phyloP scores from a whole-genome alignment of 352 stramenopile genomes.

The Globisporangium cederbergense region DNA sequence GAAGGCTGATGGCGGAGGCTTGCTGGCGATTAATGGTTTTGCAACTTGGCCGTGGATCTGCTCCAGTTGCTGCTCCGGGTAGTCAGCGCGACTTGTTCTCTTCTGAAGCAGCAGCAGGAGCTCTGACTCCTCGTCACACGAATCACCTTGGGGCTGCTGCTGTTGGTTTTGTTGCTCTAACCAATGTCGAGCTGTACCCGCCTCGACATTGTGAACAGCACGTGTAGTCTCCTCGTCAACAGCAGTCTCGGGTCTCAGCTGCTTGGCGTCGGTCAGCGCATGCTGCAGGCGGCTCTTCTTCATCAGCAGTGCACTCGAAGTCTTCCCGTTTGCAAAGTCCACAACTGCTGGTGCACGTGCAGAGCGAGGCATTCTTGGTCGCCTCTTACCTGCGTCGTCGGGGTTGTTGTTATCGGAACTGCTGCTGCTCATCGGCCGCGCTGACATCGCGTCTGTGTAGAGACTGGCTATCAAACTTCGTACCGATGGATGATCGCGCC shows the following conservation, averaged over 20 bases:
- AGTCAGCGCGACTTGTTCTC: too few relatives aligned
- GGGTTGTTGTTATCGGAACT: neutral
- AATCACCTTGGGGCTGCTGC: neutral
- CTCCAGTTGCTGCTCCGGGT: neutral
- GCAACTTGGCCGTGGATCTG: neutral
- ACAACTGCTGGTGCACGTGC: neutral
- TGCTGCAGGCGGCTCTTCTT: constrained; percentile 22
- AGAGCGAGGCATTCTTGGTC: neutral
- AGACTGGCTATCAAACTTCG: neutral
- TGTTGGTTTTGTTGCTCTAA: neutral
- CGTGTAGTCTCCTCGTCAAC: too few relatives aligned
- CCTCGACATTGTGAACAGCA: too few relatives aligned
- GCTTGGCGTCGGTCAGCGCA: constrained; percentile 17
- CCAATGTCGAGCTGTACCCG: too few relatives aligned
- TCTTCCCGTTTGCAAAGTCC: neutral
- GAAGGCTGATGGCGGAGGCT: neutral
- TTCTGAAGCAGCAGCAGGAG: neutral
- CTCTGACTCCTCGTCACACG: neutral
- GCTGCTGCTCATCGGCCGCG: neutral
- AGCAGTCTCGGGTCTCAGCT: neutral
- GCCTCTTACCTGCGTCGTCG: neutral
- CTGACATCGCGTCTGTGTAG: neutral
- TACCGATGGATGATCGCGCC: too few relatives aligned
- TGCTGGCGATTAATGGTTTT: neutral
- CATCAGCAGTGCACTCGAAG: neutral